phyloP scores from a whole-genome alignment of 495 filamentous ascomycete genomes.

The Penicillium cosmopolitanum region DNA sequence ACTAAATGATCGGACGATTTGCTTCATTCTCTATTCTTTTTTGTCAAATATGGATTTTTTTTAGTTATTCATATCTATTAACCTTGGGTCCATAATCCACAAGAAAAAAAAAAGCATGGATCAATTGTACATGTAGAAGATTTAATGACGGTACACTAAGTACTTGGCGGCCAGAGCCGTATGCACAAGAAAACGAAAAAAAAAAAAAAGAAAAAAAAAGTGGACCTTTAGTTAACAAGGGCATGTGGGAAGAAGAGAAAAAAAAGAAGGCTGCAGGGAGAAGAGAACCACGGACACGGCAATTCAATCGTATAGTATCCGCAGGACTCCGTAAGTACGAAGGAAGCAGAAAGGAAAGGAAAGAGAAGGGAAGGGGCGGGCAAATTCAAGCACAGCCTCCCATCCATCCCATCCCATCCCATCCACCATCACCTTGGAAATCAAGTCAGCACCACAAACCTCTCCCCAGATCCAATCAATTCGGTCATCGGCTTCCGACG shows the following conservation, averaged over 20 bases:
- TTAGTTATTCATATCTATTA: not conserved
- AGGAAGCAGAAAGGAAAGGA: not conserved
- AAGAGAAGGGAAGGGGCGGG: not conserved
- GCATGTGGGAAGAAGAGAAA: slow-evolving; percentile 13
- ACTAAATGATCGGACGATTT: slow-evolving; percentile 7
- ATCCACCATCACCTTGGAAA: not conserved
- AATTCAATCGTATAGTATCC: not conserved
- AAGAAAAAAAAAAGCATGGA: too few species aligned
- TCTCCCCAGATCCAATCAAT: slow-evolving; percentile 1
- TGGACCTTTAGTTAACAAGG: slow-evolving; percentile 27
- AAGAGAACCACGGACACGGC: slow-evolving; percentile 10
- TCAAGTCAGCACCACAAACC: not conserved
- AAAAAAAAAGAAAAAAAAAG: slow-evolving; percentile 16
- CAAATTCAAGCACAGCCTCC: slow-evolving; percentile 1
- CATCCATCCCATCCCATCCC: too few species aligned
- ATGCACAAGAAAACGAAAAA: not conserved
- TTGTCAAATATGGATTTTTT: not conserved
- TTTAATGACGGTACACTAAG: not conserved
- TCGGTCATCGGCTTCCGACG: slow-evolving; percentile 3
- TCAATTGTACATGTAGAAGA: too few species aligned
- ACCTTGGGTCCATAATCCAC: not conserved
- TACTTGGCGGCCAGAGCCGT: slow-evolving; percentile 35
- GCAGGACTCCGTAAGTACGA: not conserved
- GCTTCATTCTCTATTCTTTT: not conserved
- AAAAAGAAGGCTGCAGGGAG: slow-evolving; percentile 5